phyloP scores from a whole-genome alignment of 1,284 basidiomycete species.

The Xerocomus amazonicus region DNA sequence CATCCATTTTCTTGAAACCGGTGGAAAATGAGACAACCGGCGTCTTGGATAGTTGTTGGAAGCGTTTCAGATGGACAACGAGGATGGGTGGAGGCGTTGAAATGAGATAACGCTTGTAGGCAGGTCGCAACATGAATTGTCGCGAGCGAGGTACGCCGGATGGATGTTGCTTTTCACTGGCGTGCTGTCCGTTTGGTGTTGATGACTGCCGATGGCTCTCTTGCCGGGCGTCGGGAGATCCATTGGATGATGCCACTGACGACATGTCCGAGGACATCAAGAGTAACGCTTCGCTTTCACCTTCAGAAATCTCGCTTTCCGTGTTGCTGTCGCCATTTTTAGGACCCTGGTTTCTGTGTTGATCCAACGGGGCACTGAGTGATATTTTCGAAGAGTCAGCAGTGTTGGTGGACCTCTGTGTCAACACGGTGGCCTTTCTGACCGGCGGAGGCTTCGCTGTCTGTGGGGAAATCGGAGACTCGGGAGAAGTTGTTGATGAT shows the following conservation, averaged over 20 bases:
- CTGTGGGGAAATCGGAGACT: constrained; percentile 32
- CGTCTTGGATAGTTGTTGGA: constrained; percentile 68
- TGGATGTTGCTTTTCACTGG: constrained; percentile 12
- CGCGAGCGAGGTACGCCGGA: constrained; percentile 43
- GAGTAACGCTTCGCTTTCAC: constrained; percentile 30
- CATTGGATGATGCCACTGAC: constrained; percentile 33
- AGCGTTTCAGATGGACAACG: constrained; percentile 90
- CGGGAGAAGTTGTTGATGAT: constrained; percentile 49
- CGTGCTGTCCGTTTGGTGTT: not conserved
- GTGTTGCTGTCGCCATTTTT: constrained; percentile 35
- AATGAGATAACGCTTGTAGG: constrained; percentile 93
- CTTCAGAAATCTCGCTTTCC: constrained; percentile 43
- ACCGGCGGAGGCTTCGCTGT: constrained; percentile 18
- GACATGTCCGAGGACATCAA: constrained; percentile 43
- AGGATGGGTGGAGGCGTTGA: constrained; percentile 83
- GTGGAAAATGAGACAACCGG: constrained; percentile 54
- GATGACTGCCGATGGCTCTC: constrained; percentile 23
- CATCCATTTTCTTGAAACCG: constrained; percentile 83
- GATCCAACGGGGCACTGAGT: constrained; percentile 31
- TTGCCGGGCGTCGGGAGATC: constrained; percentile 32
- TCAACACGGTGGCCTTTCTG: constrained; percentile 12
- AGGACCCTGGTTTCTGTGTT: constrained; percentile 21
- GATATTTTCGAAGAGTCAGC: constrained; percentile 26
- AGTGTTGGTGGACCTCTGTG: constrained; percentile 2
- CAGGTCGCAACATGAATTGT: constrained; percentile 72